Percentiles rank a stretch among this genome's conserved stretches.
Evolutionary conservation across 108 stramenopile genomes (phyloP).

Genomic region (Fistulifera pelliculosa): DNA sequence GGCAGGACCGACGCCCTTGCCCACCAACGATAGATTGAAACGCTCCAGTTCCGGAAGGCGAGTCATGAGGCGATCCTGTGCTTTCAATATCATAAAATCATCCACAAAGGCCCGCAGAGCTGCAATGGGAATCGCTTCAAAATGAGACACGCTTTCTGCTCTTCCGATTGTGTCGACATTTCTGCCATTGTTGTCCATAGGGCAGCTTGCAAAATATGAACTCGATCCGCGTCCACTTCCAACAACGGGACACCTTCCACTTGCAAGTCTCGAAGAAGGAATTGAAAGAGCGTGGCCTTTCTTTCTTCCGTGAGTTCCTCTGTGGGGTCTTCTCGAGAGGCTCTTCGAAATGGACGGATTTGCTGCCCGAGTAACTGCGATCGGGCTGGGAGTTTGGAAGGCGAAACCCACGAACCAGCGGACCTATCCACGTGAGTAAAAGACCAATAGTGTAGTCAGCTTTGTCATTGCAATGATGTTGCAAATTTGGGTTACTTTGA

Average conservation of each 20-base stretch:
- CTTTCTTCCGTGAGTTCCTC: conserved; percentile 41
- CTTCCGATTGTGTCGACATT: conserved; percentile 28
- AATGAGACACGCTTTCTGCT: conserved; percentile 50
- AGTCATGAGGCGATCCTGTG: conserved; percentile 37
- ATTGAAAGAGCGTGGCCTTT: conserved; percentile 49
- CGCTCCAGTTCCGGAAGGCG: conserved; percentile 55
- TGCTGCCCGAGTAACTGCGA: too few species aligned
- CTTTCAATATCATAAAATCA: conserved; percentile 56
- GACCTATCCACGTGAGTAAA: too few species aligned
- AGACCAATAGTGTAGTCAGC: too few species aligned
- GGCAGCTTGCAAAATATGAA: conserved; percentile 55
- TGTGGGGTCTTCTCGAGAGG: conserved; percentile 12
- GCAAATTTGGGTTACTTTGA: too few species aligned
- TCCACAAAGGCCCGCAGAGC: conserved; percentile 56
- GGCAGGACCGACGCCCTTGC: conserved; percentile 70
- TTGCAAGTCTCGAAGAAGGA: conserved; percentile 62
- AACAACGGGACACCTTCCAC: conserved; percentile 74
- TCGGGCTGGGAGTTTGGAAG: too few species aligned
- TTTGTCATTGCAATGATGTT: too few species aligned
- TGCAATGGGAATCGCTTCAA: conserved; percentile 55
- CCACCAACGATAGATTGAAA: conserved; percentile 49
- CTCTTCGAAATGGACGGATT: too few species aligned
- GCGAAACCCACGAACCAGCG: too few species aligned
- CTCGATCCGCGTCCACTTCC: conserved; percentile 57
- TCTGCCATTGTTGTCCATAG: conserved; percentile 81